phyloP scores from a whole-genome alignment of 306 rosid species.

The Sechiopsis laciniata region DNA sequence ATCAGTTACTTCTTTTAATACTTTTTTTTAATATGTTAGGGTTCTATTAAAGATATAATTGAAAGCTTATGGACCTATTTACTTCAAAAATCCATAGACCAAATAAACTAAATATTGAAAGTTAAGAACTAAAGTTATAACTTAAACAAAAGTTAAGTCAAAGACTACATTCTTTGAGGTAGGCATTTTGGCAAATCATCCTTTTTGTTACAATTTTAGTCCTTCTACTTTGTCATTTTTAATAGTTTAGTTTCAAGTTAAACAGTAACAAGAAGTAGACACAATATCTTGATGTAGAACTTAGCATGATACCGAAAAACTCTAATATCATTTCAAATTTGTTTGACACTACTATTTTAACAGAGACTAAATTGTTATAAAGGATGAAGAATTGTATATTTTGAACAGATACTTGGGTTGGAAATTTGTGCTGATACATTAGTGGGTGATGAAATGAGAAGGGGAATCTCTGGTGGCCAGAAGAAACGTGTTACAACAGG shows the following conservation, averaged over 20 bases:
- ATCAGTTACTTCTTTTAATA: too few relatives aligned
- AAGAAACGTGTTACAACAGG: slow-evolving; percentile 76
- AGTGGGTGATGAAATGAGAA: slow-evolving; percentile 67
- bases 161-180: slow-evolving; percentile 73
- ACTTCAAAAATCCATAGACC: too few relatives aligned
- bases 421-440: slow-evolving; percentile 73
- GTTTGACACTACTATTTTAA: neutral
- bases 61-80: too few relatives aligned
- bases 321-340: neutral
- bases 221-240: neutral
- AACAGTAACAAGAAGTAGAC: neutral
- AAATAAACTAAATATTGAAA: too few relatives aligned
- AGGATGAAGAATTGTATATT: neutral
- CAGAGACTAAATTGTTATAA: neutral
- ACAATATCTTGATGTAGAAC: neutral
- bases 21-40: too few relatives aligned
- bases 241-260: neutral
- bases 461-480: slow-evolving; percentile 92
- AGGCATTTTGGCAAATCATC: neutral
- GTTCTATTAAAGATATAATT: too few relatives aligned
- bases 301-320: neutral
- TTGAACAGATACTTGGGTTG: slow-evolving; percentile 65
- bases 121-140: too few relatives aligned
- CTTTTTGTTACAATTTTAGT: neutral
- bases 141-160: slow-evolving; percentile 31